Evolutionary conservation across 2,329 filamentous ascomycete species (phyloP).

Genomic region (Calonectria hongkongensis): DNA sequence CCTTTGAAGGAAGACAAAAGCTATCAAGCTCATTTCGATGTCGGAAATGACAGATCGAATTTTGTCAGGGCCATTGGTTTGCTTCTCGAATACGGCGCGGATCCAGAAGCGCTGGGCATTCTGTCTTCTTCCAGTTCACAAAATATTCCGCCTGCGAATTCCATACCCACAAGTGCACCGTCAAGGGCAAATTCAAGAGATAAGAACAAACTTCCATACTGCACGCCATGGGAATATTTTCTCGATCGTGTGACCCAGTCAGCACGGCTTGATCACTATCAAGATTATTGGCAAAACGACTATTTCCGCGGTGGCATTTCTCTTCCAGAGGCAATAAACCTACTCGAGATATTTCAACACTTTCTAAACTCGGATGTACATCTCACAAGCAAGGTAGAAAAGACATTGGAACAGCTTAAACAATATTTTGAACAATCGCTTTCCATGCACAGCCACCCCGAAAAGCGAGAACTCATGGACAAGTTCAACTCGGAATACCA

Average conservation of each 20-base stretch:
- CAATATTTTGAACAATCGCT: background rate
- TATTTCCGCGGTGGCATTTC: background rate
- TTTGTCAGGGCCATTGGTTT: background rate
- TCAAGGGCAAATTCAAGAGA: no score
- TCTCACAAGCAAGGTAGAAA: background rate
- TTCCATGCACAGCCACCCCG: background rate
- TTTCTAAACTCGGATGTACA: background rate
- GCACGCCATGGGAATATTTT: conserved; percentile 11
- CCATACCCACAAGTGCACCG: no score
- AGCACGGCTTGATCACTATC: no score
- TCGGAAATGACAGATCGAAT: background rate
- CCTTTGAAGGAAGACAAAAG: background rate
- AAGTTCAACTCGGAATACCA: background rate
- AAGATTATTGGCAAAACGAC: background rate
- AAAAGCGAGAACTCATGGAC: background rate
- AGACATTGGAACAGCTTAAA: background rate
- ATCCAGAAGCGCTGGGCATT: background rate
- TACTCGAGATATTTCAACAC: conserved; percentile 10
- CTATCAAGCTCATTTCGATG: background rate
- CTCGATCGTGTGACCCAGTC: background rate
- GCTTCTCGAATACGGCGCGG: conserved; percentile 2
- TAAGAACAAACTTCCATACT: background rate
- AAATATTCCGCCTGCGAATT: background rate
- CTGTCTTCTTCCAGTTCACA: background rate
- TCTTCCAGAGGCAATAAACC: background rate